phyloP scores from a whole-genome alignment of 768 basidiomycete species.

The Heimioporus sp. region DNA sequence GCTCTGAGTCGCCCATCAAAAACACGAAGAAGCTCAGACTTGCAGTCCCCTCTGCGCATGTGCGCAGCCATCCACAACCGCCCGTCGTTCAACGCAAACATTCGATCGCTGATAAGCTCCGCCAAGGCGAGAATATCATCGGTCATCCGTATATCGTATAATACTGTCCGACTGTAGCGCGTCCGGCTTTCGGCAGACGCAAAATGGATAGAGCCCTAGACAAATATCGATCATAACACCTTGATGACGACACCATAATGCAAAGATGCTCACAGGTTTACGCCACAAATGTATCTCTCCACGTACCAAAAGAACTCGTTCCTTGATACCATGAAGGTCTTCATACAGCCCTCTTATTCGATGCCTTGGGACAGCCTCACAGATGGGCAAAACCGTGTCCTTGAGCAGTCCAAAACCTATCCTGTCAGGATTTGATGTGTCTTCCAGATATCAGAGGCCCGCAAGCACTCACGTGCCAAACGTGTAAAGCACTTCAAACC shows the following conservation, averaged over 20 bases:
- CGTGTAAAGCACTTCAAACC: conserved; percentile 41
- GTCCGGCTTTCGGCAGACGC: conserved; percentile 27
- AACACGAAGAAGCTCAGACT: conserved; percentile 5
- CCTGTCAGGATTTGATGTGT: conserved; percentile 21
- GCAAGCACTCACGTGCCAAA: conserved; percentile 37
- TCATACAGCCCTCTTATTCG: conserved; percentile 38
- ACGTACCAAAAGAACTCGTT: conserved; percentile 38
- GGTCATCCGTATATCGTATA: conserved; percentile 29
- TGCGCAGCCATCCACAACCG: conserved; percentile 44
- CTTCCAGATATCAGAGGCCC: neutral
- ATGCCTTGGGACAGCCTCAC: conserved; percentile 32
- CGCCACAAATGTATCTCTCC: conserved; percentile 38
- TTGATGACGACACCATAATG: neutral
- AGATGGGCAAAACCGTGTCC: conserved; percentile 35
- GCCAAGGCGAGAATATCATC: conserved; percentile 30
- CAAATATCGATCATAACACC: neutral
- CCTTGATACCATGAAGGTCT: conserved; percentile 32
- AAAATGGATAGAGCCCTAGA: conserved; percentile 34
- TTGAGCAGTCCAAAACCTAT: conserved; percentile 37
- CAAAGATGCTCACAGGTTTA: conserved; percentile 34
- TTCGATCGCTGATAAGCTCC: conserved; percentile 29
- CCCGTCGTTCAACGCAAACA: conserved; percentile 27
- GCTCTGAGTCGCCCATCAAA: neutral
- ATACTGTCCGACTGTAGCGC: conserved; percentile 29
- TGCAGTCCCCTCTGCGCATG: conserved; percentile 46